Evolutionary conservation across 2,329 filamentous ascomycete species (phyloP).

Genomic region (Venturia effusa): DNA sequence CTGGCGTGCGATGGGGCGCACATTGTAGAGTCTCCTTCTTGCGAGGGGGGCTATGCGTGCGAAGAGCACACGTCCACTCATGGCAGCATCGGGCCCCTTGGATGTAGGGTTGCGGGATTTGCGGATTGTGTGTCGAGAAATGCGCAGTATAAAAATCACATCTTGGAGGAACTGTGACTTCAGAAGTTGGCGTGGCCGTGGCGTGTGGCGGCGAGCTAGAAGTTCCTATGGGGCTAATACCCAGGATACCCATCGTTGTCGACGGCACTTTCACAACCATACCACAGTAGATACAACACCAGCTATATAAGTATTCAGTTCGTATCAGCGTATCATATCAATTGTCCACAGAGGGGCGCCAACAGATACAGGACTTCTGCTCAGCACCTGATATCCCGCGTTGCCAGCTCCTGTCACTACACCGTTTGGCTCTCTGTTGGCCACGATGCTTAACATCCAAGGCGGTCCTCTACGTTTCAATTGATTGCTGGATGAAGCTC

Average conservation of each 20-base stretch:
- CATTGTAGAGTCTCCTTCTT: constrained; percentile 46
- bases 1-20: constrained; percentile 36
- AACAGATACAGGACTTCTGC: not conserved
- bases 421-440: not conserved
- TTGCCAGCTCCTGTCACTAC: not conserved
- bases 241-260: too few relatives aligned
- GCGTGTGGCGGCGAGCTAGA: not conserved
- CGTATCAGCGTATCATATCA: not conserved
- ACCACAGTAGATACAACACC: too few relatives aligned
- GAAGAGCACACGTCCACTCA: constrained; percentile 67
- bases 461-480: not conserved
- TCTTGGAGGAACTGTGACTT: not conserved
- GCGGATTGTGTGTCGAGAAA: not conserved
- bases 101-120: not conserved
- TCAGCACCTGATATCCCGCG: not conserved
- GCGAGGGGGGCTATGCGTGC: constrained; percentile 58
- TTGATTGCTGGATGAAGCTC: not conserved
- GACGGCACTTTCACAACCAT: too few relatives aligned
- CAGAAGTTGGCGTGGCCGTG: not conserved
- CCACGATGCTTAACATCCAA: not conserved
- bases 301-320: not conserved
- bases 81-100: constrained; percentile 23
- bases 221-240: too few relatives aligned
- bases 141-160: not conserved
- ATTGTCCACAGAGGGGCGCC: not conserved